Evolutionary conservation across 1,284 basidiomycete genomes (phyloP).

Genomic region (Rhodotorula sp.): DNA sequence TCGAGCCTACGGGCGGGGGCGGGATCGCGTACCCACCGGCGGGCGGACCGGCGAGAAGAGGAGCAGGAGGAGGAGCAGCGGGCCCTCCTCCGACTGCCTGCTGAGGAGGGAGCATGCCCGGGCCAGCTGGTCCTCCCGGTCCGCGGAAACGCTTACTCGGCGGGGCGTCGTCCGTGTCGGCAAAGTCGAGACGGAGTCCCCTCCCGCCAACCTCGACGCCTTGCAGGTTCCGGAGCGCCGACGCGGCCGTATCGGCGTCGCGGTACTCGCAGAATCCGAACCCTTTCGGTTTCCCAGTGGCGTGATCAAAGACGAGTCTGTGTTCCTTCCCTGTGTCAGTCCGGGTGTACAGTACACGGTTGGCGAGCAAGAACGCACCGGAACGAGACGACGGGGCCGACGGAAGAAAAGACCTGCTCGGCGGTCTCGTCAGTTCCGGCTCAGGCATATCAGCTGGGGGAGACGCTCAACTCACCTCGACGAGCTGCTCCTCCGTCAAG

Average conservation of each 20-base stretch:
- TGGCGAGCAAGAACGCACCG: constrained; percentile 55
- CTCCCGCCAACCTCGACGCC: constrained; percentile 74
- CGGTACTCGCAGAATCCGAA: constrained; percentile 59
- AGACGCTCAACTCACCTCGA: constrained; percentile 13
- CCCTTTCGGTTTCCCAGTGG: constrained; percentile 92
- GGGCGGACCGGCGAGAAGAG: neutral
- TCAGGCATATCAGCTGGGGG: neutral
- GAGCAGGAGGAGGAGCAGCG: neutral
- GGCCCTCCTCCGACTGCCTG: neutral
- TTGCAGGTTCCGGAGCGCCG: constrained; percentile 82
- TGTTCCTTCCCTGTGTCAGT: neutral
- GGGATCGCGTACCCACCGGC: constrained; percentile 17
- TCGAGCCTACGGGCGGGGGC: constrained; percentile 12
- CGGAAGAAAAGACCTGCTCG: constrained; percentile 67
- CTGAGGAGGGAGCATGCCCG: constrained; percentile 23
- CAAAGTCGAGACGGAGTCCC: constrained; percentile 76
- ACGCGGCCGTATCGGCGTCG: constrained; percentile 86
- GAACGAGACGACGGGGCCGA: constrained; percentile 82
- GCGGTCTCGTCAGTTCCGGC: neutral
- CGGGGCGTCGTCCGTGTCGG: constrained; percentile 53
- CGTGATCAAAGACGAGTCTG: constrained; percentile 91
- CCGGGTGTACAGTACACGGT: neutral
- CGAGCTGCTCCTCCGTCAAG: constrained; percentile 40
- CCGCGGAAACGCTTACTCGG: constrained; percentile 52
- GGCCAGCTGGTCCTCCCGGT: constrained; percentile 50